Percentiles rank a stretch among this genome's conserved stretches.
Conservation (phyloP, 2,329 filamentous ascomycete species). For the Gyromitra esculenta region DNA sequence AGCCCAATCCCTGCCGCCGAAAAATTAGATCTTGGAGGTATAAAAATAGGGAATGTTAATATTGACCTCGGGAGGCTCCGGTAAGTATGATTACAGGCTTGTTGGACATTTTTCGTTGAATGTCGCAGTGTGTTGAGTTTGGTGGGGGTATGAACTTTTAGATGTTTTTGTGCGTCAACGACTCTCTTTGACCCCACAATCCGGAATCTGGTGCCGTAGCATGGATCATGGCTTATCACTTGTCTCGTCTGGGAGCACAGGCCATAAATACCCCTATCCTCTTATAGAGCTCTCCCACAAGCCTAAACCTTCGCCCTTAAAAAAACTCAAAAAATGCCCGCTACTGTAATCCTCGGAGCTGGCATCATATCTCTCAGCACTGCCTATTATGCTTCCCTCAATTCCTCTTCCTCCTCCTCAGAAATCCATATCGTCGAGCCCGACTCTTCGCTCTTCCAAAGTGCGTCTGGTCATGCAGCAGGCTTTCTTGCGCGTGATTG, state of each 20-base stretch:
- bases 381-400: conserved; percentile 73
- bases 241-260: background rate
- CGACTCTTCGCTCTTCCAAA: conserved; percentile 72
- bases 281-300: background rate
- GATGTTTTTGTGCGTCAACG: conserved; percentile 6
- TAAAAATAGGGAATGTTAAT: conserved; percentile 46
- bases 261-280: background rate
- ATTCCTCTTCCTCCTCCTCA: conserved; percentile 59
- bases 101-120: conserved; percentile 38
- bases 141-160: background rate
- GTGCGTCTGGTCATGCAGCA: conserved; percentile 77
- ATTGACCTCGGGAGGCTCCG: conserved; percentile 70
- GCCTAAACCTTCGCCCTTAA: background rate
- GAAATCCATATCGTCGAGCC: conserved; percentile 70
- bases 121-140: background rate
- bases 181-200: background rate
- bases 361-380: conserved; percentile 76
- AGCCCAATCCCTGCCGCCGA: conserved; percentile 68
- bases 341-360: conserved; percentile 73
- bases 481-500: conserved; percentile 80
- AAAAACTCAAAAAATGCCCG: conserved; percentile 34
- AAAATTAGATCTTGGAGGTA: conserved; percentile 14
- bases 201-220: background rate
- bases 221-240: conserved; percentile 35
- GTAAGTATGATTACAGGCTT: conserved; percentile 67